Evolutionary conservation across 257 asterid genomes (phyloP), one percentile per base, ranked within the genome.

Genomic region (Fraxinus americana): DNA sequence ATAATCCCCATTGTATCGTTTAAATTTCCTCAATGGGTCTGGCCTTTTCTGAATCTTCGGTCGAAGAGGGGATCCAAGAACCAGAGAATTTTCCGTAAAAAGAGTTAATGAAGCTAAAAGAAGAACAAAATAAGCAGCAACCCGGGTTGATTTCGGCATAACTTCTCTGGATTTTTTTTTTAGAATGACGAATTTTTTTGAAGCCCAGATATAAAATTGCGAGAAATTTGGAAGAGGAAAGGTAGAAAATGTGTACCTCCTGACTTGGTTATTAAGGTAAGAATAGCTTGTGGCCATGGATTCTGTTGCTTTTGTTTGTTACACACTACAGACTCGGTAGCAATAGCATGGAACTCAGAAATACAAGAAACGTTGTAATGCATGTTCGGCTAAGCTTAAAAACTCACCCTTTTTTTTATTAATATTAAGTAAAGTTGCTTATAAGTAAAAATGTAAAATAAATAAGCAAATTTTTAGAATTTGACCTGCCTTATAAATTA

Each of bases 181-280:
- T 69, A 70, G 54, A 76, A 17, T n/a, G 39, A 27, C 32, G 38
- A 9, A 11, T 75, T 27, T 67, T 23, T 61, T 68, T 39, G 61
- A 67, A 38, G 50, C 65, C 5, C 14, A 59, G 13, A 25, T 30
- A 71, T 78, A 19, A 70, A 30, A 36, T 67, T 71, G 70, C 43
- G 39, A 67, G 63, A 34, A 54, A 21, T 19, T 50, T n/a, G 79
- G 63, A 66, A 43, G 23, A 80, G 32, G 25, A 21, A 54, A 17
- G 80, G 67, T 32, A 77, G 36, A 34, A 75, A 84, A 80, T 81
- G 82, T 82, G 84, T 77, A 50, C 82, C 75, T 66, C 34, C 68
- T 85, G 87, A 80, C 92, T 90, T 86, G 83, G 34, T 85, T 73
- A 80, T 77, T 78, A 89, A 90, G 94, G 92, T 77, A 84, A 85